These are phyloP conservation scores for Tillandsia leiboldiana DNA, from an alignment of 176 grass and related monocot species.

Conservation along the genomic window DNA sequence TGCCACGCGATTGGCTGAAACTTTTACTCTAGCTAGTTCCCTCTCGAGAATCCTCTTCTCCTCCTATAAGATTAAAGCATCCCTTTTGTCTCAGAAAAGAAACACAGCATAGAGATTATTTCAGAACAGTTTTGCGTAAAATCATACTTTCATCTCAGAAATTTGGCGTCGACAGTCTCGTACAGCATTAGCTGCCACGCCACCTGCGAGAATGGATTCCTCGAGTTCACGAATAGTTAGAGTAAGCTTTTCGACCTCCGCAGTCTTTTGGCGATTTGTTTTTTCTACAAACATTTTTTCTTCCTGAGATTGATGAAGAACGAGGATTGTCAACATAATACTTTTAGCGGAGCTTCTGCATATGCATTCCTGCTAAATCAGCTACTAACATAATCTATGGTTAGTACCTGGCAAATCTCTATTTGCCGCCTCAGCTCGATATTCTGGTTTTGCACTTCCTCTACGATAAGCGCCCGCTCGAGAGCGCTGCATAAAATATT, in stretches of 20 bases:
- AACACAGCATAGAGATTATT: background rate
- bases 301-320: constrained; percentile 30
- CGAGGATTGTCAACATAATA: background rate
- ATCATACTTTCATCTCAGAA: constrained; percentile 50
- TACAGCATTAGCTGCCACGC: constrained; percentile 42
- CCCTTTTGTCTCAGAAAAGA: background rate
- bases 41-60: constrained; percentile 86
- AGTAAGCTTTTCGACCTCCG: constrained; percentile 76
- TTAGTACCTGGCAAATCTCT: constrained; percentile 74
- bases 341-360: background rate
- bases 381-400: background rate
- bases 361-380: background rate
- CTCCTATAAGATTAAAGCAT: constrained; percentile 30
- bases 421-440: constrained; percentile 68
- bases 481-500: constrained; percentile 58
- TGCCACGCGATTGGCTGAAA: constrained; percentile 64
- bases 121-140: background rate
- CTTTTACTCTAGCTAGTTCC: constrained; percentile 66
- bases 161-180: constrained; percentile 51
- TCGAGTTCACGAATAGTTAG: constrained; percentile 67
- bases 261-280: constrained; percentile 50
- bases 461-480: constrained; percentile 77
- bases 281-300: constrained; percentile 87
- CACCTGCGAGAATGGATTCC: constrained; percentile 54
- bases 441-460: constrained; percentile 81